Evolutionary conservation across 129 eudicot species (phyloP).

Genomic region (Pittosporum tobira): DNA sequence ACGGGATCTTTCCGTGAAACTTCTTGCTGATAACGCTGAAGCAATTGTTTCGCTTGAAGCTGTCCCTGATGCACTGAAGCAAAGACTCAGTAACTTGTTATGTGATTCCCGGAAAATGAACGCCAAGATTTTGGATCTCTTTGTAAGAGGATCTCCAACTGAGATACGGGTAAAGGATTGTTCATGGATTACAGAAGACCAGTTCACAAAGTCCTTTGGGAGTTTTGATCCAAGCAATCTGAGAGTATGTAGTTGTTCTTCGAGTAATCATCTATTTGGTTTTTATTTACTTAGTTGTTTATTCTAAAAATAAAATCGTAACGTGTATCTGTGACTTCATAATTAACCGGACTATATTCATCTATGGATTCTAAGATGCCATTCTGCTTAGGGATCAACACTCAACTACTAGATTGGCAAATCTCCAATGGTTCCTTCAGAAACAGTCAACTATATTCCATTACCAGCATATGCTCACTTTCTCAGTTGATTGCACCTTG

Average conservation of each 20-base stretch:
- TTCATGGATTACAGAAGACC: slow-evolving; percentile 41
- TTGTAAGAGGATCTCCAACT: slow-evolving; percentile 35
- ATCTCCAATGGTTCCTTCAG: background rate
- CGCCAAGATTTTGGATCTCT: slow-evolving; percentile 24
- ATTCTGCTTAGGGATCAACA: background rate
- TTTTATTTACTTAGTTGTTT: background rate
- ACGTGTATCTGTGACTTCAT: background rate
- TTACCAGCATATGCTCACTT: background rate
- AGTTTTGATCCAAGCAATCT: slow-evolving; percentile 26
- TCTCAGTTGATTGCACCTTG: background rate
- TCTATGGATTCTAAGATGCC: background rate
- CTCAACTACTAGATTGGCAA: background rate
- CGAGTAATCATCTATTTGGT: background rate
- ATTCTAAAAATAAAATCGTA: background rate
- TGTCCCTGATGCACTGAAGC: slow-evolving; percentile 33
- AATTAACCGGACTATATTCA: background rate
- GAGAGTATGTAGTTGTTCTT: slow-evolving; percentile 23
- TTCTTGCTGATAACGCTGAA: slow-evolving; percentile 42
- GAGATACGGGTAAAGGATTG: slow-evolving; percentile 49
- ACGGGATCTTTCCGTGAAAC: slow-evolving; percentile 37
- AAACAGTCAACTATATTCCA: background rate
- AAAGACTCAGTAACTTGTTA: slow-evolving; percentile 25
- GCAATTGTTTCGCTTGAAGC: slow-evolving; percentile 34
- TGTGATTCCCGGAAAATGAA: slow-evolving; percentile 43
- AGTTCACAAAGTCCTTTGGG: slow-evolving; percentile 22